These are phyloP conservation scores for Penicillium griseofulvum DNA, from an alignment of 2,329 filamentous ascomycete genomes.

Conservation along the genomic window DNA sequence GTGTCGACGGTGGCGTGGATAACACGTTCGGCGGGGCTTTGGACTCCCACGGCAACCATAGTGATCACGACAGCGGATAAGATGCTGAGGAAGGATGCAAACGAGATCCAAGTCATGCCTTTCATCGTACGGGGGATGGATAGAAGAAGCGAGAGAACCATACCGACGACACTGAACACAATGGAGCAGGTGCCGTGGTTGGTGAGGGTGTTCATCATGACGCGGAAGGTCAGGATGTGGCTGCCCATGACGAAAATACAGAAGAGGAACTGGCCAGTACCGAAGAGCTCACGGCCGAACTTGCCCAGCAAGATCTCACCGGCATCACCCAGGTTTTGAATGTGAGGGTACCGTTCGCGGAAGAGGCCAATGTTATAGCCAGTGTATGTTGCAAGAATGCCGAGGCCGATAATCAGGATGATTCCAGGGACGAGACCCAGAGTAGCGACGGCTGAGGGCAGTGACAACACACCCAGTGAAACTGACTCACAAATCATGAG, in stretches of 20 bases:
- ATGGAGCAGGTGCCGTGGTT: slow-evolving; percentile 62
- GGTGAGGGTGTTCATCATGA: slow-evolving; percentile 66
- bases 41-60: slow-evolving; percentile 63
- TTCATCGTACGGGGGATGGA: slow-evolving; percentile 59
- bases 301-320: slow-evolving; percentile 61
- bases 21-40: slow-evolving; percentile 40
- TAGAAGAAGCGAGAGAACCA: slow-evolving; percentile 52
- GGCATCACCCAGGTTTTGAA: slow-evolving; percentile 67
- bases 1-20: slow-evolving; percentile 41
- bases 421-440: slow-evolving; percentile 40
- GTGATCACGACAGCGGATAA: slow-evolving; percentile 62
- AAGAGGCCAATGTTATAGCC: slow-evolving; percentile 61
- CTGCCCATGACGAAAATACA: slow-evolving; percentile 68
- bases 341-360: slow-evolving; percentile 55
- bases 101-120: slow-evolving; percentile 62
- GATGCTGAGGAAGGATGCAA: slow-evolving; percentile 62
- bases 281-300: slow-evolving; percentile 62
- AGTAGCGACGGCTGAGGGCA: slow-evolving; percentile 23
- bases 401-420: slow-evolving; percentile 54
- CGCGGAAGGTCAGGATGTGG: slow-evolving; percentile 67
- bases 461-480: slow-evolving; percentile 25
- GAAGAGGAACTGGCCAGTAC: slow-evolving; percentile 61
- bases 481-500: slow-evolving; percentile 29
- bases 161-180: slow-evolving; percentile 59
- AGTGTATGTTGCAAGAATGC: slow-evolving; percentile 57